A percentile compares a stretch with the other conserved stretches of the same genome.
Conservation (phyloP, 768 basidiomycete genomes). For the Mycena belliarum region DNA sequence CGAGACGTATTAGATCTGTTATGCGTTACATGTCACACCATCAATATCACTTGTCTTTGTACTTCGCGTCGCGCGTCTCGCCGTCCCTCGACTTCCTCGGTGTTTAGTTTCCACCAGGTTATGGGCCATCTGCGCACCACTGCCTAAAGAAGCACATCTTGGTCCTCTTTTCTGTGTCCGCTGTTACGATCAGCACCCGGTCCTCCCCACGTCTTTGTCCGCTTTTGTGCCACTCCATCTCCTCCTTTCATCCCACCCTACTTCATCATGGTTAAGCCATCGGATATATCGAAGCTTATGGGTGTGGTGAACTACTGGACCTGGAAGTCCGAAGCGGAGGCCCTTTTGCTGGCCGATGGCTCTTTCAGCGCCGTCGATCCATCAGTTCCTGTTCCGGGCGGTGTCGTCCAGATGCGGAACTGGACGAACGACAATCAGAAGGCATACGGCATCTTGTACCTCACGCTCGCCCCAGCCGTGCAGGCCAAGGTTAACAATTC, state of each 20-base stretch:
- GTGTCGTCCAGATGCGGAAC: neutral
- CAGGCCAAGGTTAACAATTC: neutral
- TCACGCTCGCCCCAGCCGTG: neutral
- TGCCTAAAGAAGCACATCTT: neutral
- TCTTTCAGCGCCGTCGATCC: neutral
- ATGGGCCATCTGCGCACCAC: neutral
- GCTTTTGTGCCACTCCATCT: neutral
- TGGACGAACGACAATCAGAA: neutral
- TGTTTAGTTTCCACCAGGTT: neutral
- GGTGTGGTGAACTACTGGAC: neutral
- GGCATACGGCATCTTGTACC: neutral
- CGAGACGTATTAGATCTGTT: no score
- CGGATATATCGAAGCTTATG: neutral
- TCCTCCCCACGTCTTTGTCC: neutral
- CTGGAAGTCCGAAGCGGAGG: neutral
- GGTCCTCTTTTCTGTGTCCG: neutral
- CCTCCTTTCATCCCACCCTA: neutral
- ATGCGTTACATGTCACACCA: no score
- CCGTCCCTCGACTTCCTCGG: neutral
- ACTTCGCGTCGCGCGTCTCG: neutral
- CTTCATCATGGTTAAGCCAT: neutral
- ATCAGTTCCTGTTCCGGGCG: no score
- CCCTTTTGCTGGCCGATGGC: neutral
- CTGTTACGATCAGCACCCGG: slow-evolving; percentile 6
- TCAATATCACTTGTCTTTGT: no score